These are phyloP conservation scores for Ophiognomonia clavigignenti-juglandacearum DNA, from an alignment of 2,329 filamentous ascomycete species.

Conservation along the genomic window DNA sequence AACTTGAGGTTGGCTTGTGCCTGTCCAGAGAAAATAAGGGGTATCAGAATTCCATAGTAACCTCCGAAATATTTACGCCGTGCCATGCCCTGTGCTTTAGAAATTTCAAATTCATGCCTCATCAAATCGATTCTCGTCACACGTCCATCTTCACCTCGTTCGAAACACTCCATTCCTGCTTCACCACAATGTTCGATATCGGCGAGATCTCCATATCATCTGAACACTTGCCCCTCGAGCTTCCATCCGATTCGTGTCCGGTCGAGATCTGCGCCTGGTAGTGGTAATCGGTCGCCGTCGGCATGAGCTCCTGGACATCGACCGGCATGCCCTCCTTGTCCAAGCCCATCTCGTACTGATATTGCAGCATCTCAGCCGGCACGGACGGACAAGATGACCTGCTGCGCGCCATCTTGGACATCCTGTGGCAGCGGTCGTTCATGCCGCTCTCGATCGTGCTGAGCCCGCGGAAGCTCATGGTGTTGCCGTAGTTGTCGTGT, in stretches of 20 bases:
- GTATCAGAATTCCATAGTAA: too few relatives aligned
- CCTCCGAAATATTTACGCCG: too few relatives aligned
- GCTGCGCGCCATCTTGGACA: not conserved
- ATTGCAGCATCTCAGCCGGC: slow-evolving; percentile 4
- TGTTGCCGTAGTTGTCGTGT: slow-evolving; percentile 1
- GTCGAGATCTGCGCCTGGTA: slow-evolving; percentile 5
- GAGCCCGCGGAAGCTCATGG: not conserved
- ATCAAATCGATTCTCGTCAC: too few relatives aligned
- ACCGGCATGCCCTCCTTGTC: slow-evolving; percentile 3
- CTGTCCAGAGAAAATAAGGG: too few relatives aligned
- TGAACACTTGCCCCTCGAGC: not conserved
- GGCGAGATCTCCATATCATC: slow-evolving; percentile 1
- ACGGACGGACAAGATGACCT: not conserved
- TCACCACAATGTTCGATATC: slow-evolving; percentile 4
- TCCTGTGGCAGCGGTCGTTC: not conserved
- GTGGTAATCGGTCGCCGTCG: not conserved
- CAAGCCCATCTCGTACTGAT: slow-evolving; percentile 9
- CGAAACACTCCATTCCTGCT: slow-evolving; percentile 10
- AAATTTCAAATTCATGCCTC: too few relatives aligned
- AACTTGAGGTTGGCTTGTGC: too few relatives aligned
- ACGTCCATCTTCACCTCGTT: slow-evolving; percentile 4
- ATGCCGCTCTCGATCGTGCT: not conserved
- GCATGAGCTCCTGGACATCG: slow-evolving; percentile 9
- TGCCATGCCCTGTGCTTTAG: too few relatives aligned
- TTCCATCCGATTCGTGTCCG: slow-evolving; percentile 7